Conservation (phyloP, 495 filamentous ascomycete species). For the Mycothermus thermophilus region DNA sequence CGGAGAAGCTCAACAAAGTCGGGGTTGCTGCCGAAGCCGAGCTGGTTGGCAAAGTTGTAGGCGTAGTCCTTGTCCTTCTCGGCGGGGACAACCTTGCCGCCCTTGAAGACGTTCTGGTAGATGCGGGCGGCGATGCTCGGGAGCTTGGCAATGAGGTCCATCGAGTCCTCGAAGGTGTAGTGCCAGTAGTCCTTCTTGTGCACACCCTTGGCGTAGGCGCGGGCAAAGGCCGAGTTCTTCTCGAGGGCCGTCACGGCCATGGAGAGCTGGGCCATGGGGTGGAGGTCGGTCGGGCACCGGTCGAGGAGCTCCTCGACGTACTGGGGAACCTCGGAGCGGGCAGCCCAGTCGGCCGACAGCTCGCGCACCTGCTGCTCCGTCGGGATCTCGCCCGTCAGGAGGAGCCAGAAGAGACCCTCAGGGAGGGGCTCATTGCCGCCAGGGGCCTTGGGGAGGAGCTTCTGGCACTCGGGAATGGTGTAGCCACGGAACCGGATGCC, state of each 20-base stretch:
- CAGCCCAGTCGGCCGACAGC: conserved; percentile 96
- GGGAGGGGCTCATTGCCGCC: conserved; percentile 93
- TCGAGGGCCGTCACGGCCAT: conserved; percentile 94
- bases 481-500: conserved; percentile 97
- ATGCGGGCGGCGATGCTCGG: conserved; percentile 94
- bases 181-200: conserved; percentile 99
- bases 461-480: conserved; percentile 97
- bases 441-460: conserved; percentile 88
- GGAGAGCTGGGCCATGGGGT: conserved; percentile 99
- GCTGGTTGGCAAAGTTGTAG: conserved; percentile 98
- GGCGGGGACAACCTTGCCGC: conserved; percentile 88
- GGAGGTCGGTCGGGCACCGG: conserved; percentile 93
- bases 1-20: conserved; percentile 98
- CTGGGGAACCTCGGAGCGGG: conserved; percentile 87
- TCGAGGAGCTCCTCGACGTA: conserved; percentile 98
- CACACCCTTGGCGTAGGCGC: conserved; percentile 95
- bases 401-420: conserved; percentile 99
- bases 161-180: conserved; percentile 98
- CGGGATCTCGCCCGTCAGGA: conserved; percentile 92
- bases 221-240: conserved; percentile 92
- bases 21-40: conserved; percentile 86
- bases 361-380: conserved; percentile 95
- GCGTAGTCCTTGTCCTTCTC: conserved; percentile 97
- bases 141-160: conserved; percentile 99
- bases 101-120: conserved; percentile 99